Evolutionary conservation across 495 filamentous ascomycete species (phyloP).

Genomic region (Trichoderma reesei): DNA sequence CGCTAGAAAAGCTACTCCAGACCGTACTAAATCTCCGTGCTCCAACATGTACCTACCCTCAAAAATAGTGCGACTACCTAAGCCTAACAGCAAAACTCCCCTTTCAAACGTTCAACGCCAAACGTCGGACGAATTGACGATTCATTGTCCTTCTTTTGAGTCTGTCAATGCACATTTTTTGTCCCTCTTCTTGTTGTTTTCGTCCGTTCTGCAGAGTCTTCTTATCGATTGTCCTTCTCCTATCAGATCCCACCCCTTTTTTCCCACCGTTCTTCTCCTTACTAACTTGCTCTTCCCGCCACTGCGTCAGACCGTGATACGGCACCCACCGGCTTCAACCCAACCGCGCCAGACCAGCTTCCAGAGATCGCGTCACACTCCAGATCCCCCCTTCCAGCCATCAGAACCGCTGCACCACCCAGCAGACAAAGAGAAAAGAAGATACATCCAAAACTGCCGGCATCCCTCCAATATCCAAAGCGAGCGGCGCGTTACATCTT

Average conservation of each 20-base stretch:
- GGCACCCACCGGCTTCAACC: neutral
- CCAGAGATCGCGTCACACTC: neutral
- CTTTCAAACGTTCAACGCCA: neutral
- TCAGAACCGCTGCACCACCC: neutral
- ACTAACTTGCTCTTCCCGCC: neutral
- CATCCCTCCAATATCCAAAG: neutral
- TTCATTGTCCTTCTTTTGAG: neutral
- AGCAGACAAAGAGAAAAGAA: neutral
- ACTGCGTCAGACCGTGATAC: neutral
- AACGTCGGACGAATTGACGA: neutral
- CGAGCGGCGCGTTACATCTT: constrained; percentile 2
- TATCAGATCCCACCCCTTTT: neutral
- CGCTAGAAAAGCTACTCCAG: neutral
- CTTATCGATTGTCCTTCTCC: too few species aligned
- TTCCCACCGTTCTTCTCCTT: neutral
- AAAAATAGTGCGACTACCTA: too few species aligned
- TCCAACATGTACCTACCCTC: neutral
- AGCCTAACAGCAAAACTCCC: neutral
- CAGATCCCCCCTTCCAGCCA: neutral
- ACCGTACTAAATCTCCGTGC: neutral
- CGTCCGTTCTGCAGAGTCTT: too few species aligned
- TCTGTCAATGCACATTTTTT: neutral
- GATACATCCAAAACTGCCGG: neutral
- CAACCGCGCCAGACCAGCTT: too few species aligned
- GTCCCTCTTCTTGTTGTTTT: neutral